Evolutionary conservation across 345 rosid genomes (phyloP).

Genomic region (Mercurialis annua): DNA sequence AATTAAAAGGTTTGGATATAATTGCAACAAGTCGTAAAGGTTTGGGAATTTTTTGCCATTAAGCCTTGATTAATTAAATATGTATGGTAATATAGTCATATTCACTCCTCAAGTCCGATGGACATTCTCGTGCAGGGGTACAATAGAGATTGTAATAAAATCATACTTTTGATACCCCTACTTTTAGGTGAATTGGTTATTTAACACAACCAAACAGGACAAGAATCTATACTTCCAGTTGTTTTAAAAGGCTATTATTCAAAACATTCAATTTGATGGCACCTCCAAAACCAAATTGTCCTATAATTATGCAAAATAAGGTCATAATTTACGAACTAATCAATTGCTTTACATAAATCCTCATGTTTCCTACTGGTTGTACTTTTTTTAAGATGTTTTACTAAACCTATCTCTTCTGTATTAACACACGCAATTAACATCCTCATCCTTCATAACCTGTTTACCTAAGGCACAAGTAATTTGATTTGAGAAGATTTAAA

Average conservation of each 20-base stretch:
- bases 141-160: no score
- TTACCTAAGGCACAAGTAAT: slow-evolving; percentile 6
- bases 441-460: not conserved
- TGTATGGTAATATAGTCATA: no score
- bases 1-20: no score
- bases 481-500: not conserved
- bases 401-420: not conserved
- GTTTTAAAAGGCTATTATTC: not conserved
- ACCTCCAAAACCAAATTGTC: not conserved
- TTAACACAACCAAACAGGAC: slow-evolving; percentile 4
- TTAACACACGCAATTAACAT: not conserved
- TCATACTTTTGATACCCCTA: no score
- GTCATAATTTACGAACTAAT: not conserved
- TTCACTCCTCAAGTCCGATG: no score
- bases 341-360: not conserved
- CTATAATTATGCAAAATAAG: not conserved
- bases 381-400: not conserved
- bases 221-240: not conserved
- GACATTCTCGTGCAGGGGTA: no score
- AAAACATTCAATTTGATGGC: not conserved
- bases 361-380: not conserved
- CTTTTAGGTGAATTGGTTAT: no score
- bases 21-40: no score
- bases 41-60: no score
- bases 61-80: no score